A percentile compares a stretch with the other conserved stretches of the same genome.
Evolutionary conservation across 768 basidiomycete genomes (phyloP).

Genomic region (Podaxis rugospora): DNA sequence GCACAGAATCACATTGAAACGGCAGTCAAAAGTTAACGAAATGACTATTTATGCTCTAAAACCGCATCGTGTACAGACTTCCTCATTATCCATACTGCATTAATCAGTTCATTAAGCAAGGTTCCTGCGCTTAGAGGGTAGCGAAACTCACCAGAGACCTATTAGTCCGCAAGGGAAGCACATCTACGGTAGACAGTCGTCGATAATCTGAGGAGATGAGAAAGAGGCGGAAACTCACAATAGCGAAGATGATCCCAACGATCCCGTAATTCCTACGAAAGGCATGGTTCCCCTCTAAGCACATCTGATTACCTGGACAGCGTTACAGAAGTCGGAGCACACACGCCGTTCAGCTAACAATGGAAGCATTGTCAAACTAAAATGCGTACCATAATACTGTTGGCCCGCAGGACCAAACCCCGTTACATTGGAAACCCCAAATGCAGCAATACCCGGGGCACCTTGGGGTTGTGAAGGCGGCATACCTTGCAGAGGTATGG

Average conservation of each 20-base stretch:
- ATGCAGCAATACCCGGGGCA: background rate
- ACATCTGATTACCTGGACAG: background rate
- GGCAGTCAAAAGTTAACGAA: background rate
- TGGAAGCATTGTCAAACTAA: background rate
- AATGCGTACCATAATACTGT: background rate
- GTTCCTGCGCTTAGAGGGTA: background rate
- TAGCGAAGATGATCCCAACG: background rate
- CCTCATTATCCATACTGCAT: background rate
- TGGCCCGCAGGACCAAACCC: background rate
- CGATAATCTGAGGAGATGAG: background rate
- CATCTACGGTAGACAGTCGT: background rate
- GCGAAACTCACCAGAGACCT: background rate
- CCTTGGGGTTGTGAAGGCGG: background rate
- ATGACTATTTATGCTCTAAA: background rate
- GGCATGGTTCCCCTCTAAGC: background rate
- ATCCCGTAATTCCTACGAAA: background rate
- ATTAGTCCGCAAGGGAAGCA: background rate
- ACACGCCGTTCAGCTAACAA: background rate
- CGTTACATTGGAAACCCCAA: background rate
- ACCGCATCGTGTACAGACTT: background rate
- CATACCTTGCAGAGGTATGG: background rate
- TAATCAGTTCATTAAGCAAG: background rate
- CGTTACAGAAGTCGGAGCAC: background rate
- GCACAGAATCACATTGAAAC: background rate
- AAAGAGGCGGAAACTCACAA: background rate